Percentiles rank a stretch among this genome's conserved stretches.
Evolutionary conservation across 2,329 filamentous ascomycete genomes (phyloP).

Genomic region (Escovopsis sp.): DNA sequence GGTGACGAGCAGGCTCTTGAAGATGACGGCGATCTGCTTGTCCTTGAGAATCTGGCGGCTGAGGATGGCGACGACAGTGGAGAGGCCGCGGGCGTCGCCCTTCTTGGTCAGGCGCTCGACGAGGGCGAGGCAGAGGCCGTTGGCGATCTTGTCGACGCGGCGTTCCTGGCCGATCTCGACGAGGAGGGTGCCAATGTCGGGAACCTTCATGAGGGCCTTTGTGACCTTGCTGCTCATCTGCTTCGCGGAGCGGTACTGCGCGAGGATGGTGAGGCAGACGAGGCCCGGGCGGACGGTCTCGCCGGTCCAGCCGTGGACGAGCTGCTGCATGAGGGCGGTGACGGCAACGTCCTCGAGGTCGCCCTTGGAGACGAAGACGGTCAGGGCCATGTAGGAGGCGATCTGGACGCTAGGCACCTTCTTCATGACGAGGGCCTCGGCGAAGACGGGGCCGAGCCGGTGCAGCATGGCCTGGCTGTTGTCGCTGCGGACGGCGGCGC

Average conservation of each 20-base stretch:
- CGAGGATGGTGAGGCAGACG: slow-evolving; percentile 65
- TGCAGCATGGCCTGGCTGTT: slow-evolving; percentile 67
- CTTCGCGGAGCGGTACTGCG: slow-evolving; percentile 59
- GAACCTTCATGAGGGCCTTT: slow-evolving; percentile 50
- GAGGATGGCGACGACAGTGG: slow-evolving; percentile 46
- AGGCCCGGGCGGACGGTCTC: slow-evolving; percentile 61
- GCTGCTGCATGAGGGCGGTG: slow-evolving; percentile 79
- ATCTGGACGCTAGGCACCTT: slow-evolving; percentile 66
- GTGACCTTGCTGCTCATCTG: slow-evolving; percentile 55
- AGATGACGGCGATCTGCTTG: slow-evolving; percentile 46
- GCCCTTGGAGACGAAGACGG: slow-evolving; percentile 72
- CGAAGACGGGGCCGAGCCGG: slow-evolving; percentile 51
- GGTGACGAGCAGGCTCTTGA: slow-evolving; percentile 48
- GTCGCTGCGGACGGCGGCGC: slow-evolving; percentile 59
- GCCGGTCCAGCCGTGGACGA: slow-evolving; percentile 59
- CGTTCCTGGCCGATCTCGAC: slow-evolving; percentile 47
- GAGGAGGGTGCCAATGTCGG: slow-evolving; percentile 43
- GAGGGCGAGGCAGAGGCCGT: slow-evolving; percentile 53
- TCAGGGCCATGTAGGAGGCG: slow-evolving; percentile 80
- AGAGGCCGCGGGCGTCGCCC: slow-evolving; percentile 39
- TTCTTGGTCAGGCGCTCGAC: slow-evolving; percentile 46
- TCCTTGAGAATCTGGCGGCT: slow-evolving; percentile 44
- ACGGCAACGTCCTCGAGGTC: slow-evolving; percentile 64
- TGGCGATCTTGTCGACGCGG: slow-evolving; percentile 54
- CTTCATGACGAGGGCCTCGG: slow-evolving; percentile 61